phyloP scores from a whole-genome alignment of 2,329 filamentous ascomycete species.

The Knufia petricola region DNA sequence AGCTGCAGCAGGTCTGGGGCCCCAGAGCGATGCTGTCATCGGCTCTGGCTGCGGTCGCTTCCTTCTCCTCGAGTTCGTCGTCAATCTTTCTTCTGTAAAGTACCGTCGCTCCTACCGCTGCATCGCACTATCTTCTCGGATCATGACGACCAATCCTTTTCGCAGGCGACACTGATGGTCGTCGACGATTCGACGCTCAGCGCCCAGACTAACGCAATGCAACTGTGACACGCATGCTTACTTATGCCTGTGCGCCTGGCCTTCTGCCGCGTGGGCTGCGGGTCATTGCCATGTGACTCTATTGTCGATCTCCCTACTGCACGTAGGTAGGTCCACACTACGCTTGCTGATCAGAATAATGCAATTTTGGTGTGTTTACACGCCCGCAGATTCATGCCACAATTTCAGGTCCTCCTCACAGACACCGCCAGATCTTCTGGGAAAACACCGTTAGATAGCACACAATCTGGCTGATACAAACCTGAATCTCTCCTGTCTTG shows the following conservation, averaged over 20 bases:
- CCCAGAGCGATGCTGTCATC: too few relatives aligned
- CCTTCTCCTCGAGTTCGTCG: too few relatives aligned
- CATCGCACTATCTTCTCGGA: not conserved
- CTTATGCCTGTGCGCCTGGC: not conserved
- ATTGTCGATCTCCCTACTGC: not conserved
- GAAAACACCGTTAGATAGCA: too few relatives aligned
- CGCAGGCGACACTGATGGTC: too few relatives aligned
- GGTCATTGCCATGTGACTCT: slow-evolving; percentile 7
- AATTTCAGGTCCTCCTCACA: not conserved
- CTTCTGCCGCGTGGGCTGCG: not conserved
- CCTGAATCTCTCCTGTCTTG: not conserved
- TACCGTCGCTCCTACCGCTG: not conserved
- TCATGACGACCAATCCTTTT: too few relatives aligned
- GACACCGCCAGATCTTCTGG: too few relatives aligned
- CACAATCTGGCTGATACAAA: not conserved
- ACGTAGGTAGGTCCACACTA: not conserved
- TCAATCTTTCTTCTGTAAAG: too few relatives aligned
- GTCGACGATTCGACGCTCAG: not conserved
- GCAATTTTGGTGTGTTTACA: slow-evolving; percentile 1
- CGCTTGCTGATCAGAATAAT: too few relatives aligned
- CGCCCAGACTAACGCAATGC: not conserved
- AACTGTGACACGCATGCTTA: not conserved
- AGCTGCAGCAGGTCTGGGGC: too few relatives aligned
- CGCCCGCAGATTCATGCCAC: not conserved
- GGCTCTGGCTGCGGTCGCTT: too few relatives aligned